Base-by-base conservation (phyloP, 2,329 filamentous ascomycete species). In the Penicillium griseofulvum region DNA sequence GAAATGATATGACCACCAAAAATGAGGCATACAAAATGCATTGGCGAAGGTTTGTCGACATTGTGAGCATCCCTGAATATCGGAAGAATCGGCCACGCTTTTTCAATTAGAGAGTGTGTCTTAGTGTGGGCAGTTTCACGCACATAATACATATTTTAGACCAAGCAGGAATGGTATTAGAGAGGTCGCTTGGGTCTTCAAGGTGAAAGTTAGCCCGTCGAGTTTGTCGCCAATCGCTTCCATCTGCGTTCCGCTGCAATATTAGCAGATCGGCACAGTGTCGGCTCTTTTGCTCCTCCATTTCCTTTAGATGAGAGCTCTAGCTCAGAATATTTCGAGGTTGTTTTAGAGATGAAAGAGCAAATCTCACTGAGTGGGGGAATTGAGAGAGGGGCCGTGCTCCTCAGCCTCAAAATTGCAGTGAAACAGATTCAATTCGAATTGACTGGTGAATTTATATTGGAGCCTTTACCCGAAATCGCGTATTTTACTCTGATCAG, bases 1-100 rank as follows among this genome's bases (percentile, higher is more conserved):
- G 5, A 48, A 47, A 44, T 43, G 31, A 24, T 42, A 42, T 28
- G 31, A 56, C 54, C 54, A 56, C 54, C 54, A 56, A 34, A 53
- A 56, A 17, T 38, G 29, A 47, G 54, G 54, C 54, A 56, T 56
- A n/a, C 12, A 38, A 19, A 56, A 43, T 3, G 29, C 26, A 42
- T 56, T 29, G 9, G 9, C 10, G 19, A 56, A 42, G 10, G 54
- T 39, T n/a, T 53, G 24, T 22, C 36, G 54, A 29, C 54, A 56
- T 38, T 38, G 29, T 8, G 41, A 19, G 31, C 54, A 56, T 28
- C 22, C 26, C 26, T 43, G 34, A 17, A 53, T 49, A 16, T 41
- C 38, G n/a, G 5, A 16, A 10, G 46, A 49, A 14, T 54, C 6
- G 24, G 45, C 45, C 17, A 54, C 45, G 4, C 52, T 54, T 37